These are phyloP conservation scores for Cordyceps militaris DNA, from an alignment of 2,329 filamentous ascomycete species.

Conservation along the genomic window DNA sequence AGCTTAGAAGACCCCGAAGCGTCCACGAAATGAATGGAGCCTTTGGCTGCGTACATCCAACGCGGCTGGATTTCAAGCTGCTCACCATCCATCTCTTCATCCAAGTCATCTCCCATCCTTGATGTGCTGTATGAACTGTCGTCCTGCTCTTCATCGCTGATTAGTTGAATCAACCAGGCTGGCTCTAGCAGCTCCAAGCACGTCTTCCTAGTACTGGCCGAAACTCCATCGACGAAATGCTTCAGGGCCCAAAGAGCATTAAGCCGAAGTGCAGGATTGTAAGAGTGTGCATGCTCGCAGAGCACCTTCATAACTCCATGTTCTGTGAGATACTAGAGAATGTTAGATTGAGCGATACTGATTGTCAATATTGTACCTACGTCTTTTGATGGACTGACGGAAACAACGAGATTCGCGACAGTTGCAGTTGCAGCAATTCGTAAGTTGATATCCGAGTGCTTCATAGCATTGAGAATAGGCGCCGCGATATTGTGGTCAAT, in stretches of 20 bases:
- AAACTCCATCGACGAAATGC: slow-evolving; percentile 70
- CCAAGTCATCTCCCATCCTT: slow-evolving; percentile 36
- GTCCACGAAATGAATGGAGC: slow-evolving; percentile 26
- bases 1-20: slow-evolving; percentile 35
- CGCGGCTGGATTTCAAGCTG: slow-evolving; percentile 37
- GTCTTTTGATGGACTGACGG: slow-evolving; percentile 86
- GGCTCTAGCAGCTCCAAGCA: slow-evolving; percentile 72
- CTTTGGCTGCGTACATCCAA: slow-evolving; percentile 29
- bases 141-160: slow-evolving; percentile 57
- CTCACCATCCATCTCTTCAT: slow-evolving; percentile 54
- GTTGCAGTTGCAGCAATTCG: slow-evolving; percentile 80
- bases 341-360: slow-evolving; percentile 17
- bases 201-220: slow-evolving; percentile 64
- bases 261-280: slow-evolving; percentile 69
- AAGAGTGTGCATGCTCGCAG: slow-evolving; percentile 77
- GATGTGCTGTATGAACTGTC: slow-evolving; percentile 37
- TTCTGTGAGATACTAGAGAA: slow-evolving; percentile 59
- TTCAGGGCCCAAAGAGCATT: slow-evolving; percentile 93
- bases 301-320: slow-evolving; percentile 68
- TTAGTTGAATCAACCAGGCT: slow-evolving; percentile 73
- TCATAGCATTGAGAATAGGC: slow-evolving; percentile 69
- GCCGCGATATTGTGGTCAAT: slow-evolving; percentile 78
- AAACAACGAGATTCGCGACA: slow-evolving; percentile 76
- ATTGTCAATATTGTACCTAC: slow-evolving; percentile 42
- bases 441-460: slow-evolving; percentile 67